These are phyloP conservation scores for Chlorophyllum brunneum DNA, from an alignment of 768 basidiomycete species.

Conservation along the genomic window DNA sequence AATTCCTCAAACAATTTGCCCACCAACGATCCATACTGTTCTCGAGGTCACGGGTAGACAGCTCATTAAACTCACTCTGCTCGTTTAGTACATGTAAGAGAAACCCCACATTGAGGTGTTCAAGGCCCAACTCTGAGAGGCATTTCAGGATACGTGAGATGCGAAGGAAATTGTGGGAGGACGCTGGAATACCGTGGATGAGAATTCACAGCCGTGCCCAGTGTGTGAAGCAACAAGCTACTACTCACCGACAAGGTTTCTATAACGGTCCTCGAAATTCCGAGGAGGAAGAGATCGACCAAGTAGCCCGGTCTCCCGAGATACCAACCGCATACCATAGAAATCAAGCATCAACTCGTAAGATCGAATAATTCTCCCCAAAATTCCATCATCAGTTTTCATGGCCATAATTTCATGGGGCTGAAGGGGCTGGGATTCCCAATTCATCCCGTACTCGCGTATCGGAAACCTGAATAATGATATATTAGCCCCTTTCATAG, in stretches of 20 bases:
- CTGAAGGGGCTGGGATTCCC: constrained; percentile 60
- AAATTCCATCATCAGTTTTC: constrained; percentile 43
- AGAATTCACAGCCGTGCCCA: background rate
- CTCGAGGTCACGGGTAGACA: constrained; percentile 44
- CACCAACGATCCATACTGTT: constrained; percentile 78
- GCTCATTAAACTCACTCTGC: constrained; percentile 54
- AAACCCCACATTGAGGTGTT: constrained; percentile 61
- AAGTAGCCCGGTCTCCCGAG: constrained; percentile 54
- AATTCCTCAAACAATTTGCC: constrained; percentile 67
- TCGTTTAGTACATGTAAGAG: constrained; percentile 66
- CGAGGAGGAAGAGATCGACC: constrained; percentile 45
- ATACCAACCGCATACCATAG: constrained; percentile 69
- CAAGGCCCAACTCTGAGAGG: constrained; percentile 66
- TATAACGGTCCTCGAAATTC: constrained; percentile 52
- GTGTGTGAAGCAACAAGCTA: background rate
- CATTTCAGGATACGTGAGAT: constrained; percentile 77
- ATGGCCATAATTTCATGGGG: constrained; percentile 59
- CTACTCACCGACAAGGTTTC: constrained; percentile 63
- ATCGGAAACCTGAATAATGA: constrained; percentile 57
- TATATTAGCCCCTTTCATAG: background rate
- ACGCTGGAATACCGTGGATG: constrained; percentile 34
- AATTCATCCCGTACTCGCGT: constrained; percentile 72
- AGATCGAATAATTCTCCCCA: constrained; percentile 50
- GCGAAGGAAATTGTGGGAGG: constrained; percentile 72
- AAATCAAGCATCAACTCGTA: constrained; percentile 78